phyloP scores from a whole-genome alignment of 306 rosid species.

The Vigna mungo region DNA sequence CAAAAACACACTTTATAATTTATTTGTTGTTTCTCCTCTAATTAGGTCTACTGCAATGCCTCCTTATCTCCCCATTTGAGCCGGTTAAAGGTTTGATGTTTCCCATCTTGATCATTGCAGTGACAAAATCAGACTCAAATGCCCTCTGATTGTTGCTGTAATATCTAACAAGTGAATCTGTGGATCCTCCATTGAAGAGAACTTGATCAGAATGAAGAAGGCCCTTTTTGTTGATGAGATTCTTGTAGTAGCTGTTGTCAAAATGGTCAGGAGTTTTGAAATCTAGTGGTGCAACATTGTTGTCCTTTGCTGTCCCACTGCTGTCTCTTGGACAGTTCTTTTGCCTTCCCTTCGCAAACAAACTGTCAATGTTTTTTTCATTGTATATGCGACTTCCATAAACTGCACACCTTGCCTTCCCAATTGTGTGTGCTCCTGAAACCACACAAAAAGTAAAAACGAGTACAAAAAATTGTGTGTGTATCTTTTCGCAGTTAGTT shows the following conservation, averaged over 20 bases:
- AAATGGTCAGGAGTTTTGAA: slow-evolving; percentile 57
- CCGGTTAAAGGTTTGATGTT: slow-evolving; percentile 74
- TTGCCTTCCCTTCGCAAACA: slow-evolving; percentile 60
- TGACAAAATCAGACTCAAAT: slow-evolving; percentile 60
- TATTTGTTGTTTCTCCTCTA: not conserved
- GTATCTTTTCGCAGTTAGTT: not conserved
- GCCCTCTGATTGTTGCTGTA: slow-evolving; percentile 50
- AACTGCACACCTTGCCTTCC: slow-evolving; percentile 63
- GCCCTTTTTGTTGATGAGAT: slow-evolving; percentile 70
- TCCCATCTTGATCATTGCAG: slow-evolving; percentile 88
- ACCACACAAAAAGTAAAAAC: not conserved
- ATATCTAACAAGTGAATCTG: slow-evolving; percentile 61
- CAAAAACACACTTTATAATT: not conserved
- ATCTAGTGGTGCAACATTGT: slow-evolving; percentile 68
- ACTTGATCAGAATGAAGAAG: slow-evolving; percentile 84
- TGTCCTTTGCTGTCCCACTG: slow-evolving; percentile 56
- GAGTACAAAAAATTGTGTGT: no score
- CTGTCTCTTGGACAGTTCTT: slow-evolving; percentile 55
- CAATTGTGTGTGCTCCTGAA: slow-evolving; percentile 88
- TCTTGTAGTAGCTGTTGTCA: slow-evolving; percentile 69
- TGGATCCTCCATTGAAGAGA: slow-evolving; percentile 70
- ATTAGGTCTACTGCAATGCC: slow-evolving; percentile 61
- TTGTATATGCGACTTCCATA: slow-evolving; percentile 59
- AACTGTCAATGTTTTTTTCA: slow-evolving; percentile 56
- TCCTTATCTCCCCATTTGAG: slow-evolving; percentile 77